Percentiles rank a stretch among this genome's conserved stretches.
These are phyloP conservation scores for Fragaria vesca DNA, from an alignment of 306 rosid species.

Conservation along the genomic window DNA sequence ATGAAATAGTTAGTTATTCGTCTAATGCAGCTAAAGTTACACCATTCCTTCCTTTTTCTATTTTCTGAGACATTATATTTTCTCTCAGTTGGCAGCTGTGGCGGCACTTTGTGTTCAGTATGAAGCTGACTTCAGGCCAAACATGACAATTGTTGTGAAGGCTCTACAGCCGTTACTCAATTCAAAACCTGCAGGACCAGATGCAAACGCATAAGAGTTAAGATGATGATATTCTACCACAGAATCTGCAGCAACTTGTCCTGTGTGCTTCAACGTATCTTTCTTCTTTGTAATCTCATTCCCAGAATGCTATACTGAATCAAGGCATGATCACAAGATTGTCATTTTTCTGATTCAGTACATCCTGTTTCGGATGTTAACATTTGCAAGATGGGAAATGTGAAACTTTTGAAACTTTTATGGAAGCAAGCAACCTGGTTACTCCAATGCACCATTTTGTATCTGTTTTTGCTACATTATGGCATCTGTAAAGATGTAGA, in stretches of 20 bases:
- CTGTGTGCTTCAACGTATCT: slow-evolving; percentile 21
- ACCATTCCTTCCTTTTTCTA: neutral
- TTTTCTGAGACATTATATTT: slow-evolving; percentile 5
- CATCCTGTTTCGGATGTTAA: neutral
- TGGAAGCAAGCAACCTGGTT: neutral
- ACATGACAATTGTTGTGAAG: slow-evolving; percentile 96
- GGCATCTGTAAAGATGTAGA: slow-evolving; percentile 3
- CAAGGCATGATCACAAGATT: slow-evolving; percentile 1
- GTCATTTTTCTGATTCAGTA: slow-evolving; percentile 13
- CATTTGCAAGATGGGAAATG: neutral
- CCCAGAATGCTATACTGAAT: slow-evolving; percentile 3
- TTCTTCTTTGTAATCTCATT: slow-evolving; percentile 16
- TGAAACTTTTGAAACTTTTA: neutral
- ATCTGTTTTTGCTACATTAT: neutral
- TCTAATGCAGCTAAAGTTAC: neutral
- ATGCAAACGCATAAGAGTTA: slow-evolving; percentile 37
- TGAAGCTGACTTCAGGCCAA: slow-evolving; percentile 97
- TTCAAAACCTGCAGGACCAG: slow-evolving; percentile 78
- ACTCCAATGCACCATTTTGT: slow-evolving; percentile 1
- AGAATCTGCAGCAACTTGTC: slow-evolving; percentile 12
- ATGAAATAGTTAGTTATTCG: neutral
- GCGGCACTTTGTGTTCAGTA: slow-evolving; percentile 98
- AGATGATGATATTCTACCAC: neutral
- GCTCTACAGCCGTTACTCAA: slow-evolving; percentile 95
- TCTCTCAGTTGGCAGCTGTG: slow-evolving; percentile 87